Percentiles rank a stretch among this genome's conserved stretches.
phyloP scores from a whole-genome alignment of 1,284 basidiomycete species.

The Ganoderma multipileum region DNA sequence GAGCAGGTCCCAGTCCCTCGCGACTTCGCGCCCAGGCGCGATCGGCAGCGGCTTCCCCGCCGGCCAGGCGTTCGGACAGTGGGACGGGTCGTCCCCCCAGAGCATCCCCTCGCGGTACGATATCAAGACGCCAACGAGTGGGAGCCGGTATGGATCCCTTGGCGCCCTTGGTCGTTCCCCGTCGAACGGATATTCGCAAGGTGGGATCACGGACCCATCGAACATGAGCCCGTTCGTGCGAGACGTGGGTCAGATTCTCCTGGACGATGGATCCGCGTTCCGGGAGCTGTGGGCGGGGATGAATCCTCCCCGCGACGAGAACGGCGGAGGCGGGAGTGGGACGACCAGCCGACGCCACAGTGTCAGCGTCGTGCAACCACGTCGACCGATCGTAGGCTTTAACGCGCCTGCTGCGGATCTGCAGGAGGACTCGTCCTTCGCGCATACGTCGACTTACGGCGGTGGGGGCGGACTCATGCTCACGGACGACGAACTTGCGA shows the following conservation, averaged over 20 bases:
- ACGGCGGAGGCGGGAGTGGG: conserved; percentile 70
- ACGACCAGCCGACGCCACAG: conserved; percentile 86
- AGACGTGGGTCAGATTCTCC: conserved; percentile 77
- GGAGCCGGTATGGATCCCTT: conserved; percentile 69
- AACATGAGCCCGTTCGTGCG: conserved; percentile 85
- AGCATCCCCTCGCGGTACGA: conserved; percentile 66
- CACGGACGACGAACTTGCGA: conserved; percentile 84
- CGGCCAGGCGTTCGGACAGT: conserved; percentile 46
- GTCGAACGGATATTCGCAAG: conserved; percentile 57
- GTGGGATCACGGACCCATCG: conserved; percentile 62
- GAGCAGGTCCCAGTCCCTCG: conserved; percentile 79
- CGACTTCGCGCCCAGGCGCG: conserved; percentile 59
- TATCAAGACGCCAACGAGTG: conserved; percentile 60
- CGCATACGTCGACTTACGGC: conserved; percentile 40
- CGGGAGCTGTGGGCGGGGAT: conserved; percentile 75
- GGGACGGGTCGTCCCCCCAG: conserved; percentile 62
- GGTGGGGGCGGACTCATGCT: conserved; percentile 62
- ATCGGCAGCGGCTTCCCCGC: conserved; percentile 51
- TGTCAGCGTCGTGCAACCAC: conserved; percentile 84
- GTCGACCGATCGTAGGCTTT: conserved; percentile 72
- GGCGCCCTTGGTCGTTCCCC: conserved; percentile 62
- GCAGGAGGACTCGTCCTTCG: conserved; percentile 49
- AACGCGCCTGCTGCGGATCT: conserved; percentile 60
- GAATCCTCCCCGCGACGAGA: conserved; percentile 65
- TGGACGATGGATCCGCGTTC: conserved; percentile 72